These are phyloP conservation scores for Cordia subcordata DNA, from an alignment of 257 asterid genomes.

Conservation along the genomic window DNA sequence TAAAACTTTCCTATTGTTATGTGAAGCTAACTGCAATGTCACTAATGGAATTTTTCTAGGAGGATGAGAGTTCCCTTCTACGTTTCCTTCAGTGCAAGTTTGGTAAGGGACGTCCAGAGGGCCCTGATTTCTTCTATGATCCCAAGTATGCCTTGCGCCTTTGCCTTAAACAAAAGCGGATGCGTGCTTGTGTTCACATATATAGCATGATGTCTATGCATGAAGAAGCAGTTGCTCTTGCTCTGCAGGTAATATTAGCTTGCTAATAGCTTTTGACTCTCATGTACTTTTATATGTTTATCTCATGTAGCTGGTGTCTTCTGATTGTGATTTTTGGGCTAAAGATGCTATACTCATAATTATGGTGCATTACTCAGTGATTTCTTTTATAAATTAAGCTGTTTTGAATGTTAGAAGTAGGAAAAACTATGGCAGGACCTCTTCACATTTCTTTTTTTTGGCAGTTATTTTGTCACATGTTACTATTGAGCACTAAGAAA, in stretches of 20 bases:
- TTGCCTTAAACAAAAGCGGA: slow-evolving; percentile 79
- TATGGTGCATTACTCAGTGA: not conserved
- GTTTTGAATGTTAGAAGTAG: no score
- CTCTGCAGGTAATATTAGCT: slow-evolving; percentile 62
- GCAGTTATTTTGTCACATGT: no score
- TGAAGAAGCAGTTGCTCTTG: slow-evolving; percentile 98
- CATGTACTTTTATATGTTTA: not conserved
- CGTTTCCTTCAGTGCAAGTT: slow-evolving; percentile 94
- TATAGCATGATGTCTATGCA: slow-evolving; percentile 99
- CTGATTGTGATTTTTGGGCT: not conserved
- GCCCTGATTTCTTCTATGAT: slow-evolving; percentile 88
- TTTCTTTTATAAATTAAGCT: no score
- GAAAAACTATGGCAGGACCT: no score
- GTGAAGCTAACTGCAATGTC: slow-evolving; percentile 21
- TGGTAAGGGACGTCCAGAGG: slow-evolving; percentile 73
- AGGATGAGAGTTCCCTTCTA: slow-evolving; percentile 90
- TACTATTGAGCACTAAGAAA: no score
- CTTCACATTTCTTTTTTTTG: no score
- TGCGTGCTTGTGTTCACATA: slow-evolving; percentile 98
- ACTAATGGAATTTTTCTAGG: slow-evolving; percentile 38
- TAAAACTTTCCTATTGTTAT: not conserved
- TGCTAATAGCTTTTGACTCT: slow-evolving; percentile 13
- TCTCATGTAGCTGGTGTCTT: not conserved
- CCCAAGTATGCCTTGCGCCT: slow-evolving; percentile 98
- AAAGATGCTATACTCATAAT: no score